These are phyloP conservation scores for Sparassis latifolia DNA, from an alignment of 1,284 basidiomycete genomes.

Conservation along the genomic window DNA sequence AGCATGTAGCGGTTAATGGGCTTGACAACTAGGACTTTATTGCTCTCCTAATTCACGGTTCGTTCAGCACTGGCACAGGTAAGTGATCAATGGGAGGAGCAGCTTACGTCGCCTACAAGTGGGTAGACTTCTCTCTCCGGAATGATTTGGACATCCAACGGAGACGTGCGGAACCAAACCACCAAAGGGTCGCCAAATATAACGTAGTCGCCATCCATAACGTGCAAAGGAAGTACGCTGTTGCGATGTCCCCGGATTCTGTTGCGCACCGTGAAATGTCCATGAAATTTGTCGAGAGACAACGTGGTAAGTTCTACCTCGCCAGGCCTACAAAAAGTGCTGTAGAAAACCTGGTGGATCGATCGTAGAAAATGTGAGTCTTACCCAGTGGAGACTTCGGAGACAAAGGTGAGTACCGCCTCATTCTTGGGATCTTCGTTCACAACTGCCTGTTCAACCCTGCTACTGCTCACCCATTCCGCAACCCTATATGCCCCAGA, in stretches of 20 bases:
- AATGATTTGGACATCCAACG: conserved; percentile 6
- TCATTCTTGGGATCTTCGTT: conserved; percentile 27
- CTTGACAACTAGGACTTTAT: conserved; percentile 23
- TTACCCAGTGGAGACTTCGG: conserved; percentile 13
- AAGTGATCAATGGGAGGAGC: too few species aligned
- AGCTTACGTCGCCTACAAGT: too few species aligned
- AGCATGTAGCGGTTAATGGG: conserved; percentile 25
- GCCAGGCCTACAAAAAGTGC: conserved; percentile 3
- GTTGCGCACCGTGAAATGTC: conserved; percentile 15
- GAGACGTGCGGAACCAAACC: conserved; percentile 15
- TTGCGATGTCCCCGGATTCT: conserved; percentile 13
- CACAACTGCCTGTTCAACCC: conserved; percentile 23
- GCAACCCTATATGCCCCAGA: conserved; percentile 27
- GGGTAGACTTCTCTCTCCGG: background rate
- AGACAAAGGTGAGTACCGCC: conserved; percentile 22
- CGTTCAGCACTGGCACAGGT: background rate
- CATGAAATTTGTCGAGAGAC: conserved; percentile 24
- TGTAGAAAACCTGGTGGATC: background rate
- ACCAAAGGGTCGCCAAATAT: conserved; percentile 20
- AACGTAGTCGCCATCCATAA: conserved; percentile 20
- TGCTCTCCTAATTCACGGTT: background rate
- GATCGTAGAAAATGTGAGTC: conserved; percentile 1
- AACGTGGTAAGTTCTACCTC: conserved; percentile 15
- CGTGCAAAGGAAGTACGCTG: conserved; percentile 17
- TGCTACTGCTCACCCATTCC: conserved; percentile 15